A percentile compares a stretch with the other conserved stretches of the same genome.
Evolutionary conservation across 2,329 filamentous ascomycete species (phyloP).

Genomic region (Cryphonectria parasitica): DNA sequence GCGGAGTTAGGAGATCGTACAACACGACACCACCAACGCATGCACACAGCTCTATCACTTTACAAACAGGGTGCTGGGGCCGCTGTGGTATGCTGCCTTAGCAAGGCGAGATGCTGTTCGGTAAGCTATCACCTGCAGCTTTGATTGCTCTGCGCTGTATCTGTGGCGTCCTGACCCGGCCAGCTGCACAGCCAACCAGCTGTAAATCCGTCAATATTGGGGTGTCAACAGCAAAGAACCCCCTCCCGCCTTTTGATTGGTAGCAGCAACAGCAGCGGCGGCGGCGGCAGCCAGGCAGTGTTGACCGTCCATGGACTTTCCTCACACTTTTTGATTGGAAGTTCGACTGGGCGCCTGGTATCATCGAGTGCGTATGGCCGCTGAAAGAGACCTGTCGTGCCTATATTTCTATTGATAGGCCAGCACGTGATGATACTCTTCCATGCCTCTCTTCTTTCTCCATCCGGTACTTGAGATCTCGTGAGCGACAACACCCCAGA

Average conservation of each 20-base stretch:
- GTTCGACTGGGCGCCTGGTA: background rate
- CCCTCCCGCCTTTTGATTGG: background rate
- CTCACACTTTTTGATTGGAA: background rate
- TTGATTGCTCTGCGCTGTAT: no score
- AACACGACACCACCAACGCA: background rate
- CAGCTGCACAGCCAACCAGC: background rate
- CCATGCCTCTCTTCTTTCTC: background rate
- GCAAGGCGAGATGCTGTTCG: background rate
- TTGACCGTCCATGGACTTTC: background rate
- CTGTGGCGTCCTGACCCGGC: background rate
- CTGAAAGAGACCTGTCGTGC: background rate
- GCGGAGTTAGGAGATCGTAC: background rate
- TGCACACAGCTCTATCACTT: background rate
- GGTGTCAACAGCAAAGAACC: background rate
- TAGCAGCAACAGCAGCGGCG: background rate
- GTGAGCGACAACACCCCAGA: background rate
- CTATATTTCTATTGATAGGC: background rate
- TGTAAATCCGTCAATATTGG: background rate
- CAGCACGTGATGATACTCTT: background rate
- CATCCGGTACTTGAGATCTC: background rate
- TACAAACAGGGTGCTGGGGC: background rate
- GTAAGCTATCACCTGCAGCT: background rate
- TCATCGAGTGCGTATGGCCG: background rate
- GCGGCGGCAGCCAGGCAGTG: background rate
- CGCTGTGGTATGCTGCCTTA: background rate